These are phyloP conservation scores for Apiospora kogelbergensis DNA, from an alignment of 2,329 filamentous ascomycete species.

Conservation along the genomic window DNA sequence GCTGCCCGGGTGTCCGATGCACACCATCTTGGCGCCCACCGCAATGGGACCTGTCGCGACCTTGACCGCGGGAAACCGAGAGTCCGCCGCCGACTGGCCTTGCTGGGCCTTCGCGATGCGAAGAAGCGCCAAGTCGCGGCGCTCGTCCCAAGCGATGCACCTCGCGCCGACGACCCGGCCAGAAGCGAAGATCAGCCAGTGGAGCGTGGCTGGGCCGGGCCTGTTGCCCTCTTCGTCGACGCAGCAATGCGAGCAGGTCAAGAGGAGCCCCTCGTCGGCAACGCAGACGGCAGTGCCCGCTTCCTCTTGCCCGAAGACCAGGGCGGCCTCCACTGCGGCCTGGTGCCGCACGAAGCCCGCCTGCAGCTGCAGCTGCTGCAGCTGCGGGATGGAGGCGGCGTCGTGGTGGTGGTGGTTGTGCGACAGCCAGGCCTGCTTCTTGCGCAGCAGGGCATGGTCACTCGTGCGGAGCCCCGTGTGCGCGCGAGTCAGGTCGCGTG, in stretches of 20 bases:
- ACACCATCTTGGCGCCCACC: conserved; percentile 24
- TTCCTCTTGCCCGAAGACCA: conserved; percentile 49
- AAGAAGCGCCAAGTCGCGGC: conserved; percentile 47
- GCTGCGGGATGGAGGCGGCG: conserved; percentile 9
- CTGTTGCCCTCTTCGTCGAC: conserved; percentile 40
- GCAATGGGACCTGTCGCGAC: background rate
- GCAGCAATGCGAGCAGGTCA: conserved; percentile 53
- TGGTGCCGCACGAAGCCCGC: conserved; percentile 10
- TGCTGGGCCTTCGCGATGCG: conserved; percentile 29
- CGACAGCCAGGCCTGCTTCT: conserved; percentile 14
- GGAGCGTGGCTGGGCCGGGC: conserved; percentile 21
- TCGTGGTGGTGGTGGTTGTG: too few relatives aligned
- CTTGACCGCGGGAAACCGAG: background rate
- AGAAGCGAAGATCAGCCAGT: conserved; percentile 44
- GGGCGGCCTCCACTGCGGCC: conserved; percentile 25
- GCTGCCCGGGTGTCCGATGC: conserved; percentile 36
- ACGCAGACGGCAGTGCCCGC: conserved; percentile 53
- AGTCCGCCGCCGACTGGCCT: background rate
- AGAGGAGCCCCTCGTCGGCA: conserved; percentile 39
- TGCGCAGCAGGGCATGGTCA: conserved; percentile 10
- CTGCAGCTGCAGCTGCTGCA: too few relatives aligned
- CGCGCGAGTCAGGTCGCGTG: conserved; percentile 14
- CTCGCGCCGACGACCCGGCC: conserved; percentile 39
- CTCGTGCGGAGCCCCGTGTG: conserved; percentile 7
- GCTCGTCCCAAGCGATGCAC: conserved; percentile 40